These are phyloP conservation scores for Leptodermis oblonga DNA, from an alignment of 257 asterid species.

Conservation along the genomic window DNA sequence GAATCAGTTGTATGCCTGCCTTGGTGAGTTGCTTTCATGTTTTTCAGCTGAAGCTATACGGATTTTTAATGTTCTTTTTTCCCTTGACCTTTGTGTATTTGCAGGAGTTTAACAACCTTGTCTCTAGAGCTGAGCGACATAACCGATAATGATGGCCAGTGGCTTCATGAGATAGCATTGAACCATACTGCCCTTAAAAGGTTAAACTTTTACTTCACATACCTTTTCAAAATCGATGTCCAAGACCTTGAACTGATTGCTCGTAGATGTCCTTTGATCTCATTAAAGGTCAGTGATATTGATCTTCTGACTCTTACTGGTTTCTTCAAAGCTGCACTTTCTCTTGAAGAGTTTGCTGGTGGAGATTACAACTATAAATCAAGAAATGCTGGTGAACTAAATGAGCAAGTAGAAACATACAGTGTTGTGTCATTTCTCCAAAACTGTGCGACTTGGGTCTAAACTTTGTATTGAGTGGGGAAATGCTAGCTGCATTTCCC, in stretches of 20 bases:
- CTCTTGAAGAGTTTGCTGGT: constrained; percentile 77
- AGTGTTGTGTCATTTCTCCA: constrained; percentile 43
- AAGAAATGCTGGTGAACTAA: constrained; percentile 43
- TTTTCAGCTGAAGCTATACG: not conserved
- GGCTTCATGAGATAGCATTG: constrained; percentile 70
- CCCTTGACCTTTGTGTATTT: not conserved
- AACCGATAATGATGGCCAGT: constrained; percentile 56
- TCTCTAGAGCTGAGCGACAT: constrained; percentile 67
- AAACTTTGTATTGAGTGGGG: constrained; percentile 49
- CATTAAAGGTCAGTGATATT: constrained; percentile 63
- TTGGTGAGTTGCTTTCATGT: not conserved
- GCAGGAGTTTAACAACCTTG: constrained; percentile 60
- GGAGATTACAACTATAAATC: constrained; percentile 52
- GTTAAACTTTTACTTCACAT: constrained; percentile 73
- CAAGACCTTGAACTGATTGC: constrained; percentile 75
- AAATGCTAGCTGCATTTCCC: constrained; percentile 61
- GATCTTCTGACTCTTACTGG: constrained; percentile 51
- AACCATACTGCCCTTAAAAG: constrained; percentile 59
- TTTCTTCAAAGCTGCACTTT: constrained; percentile 48
- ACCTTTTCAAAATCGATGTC: constrained; percentile 33
- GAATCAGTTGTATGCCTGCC: no score
- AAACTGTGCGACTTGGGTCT: constrained; percentile 55
- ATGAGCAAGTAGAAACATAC: constrained; percentile 45
- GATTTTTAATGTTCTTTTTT: not conserved
- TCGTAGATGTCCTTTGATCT: constrained; percentile 52